Evolutionary conservation across 768 basidiomycete genomes (phyloP).

Genomic region (Rhizopogon vinicolor): DNA sequence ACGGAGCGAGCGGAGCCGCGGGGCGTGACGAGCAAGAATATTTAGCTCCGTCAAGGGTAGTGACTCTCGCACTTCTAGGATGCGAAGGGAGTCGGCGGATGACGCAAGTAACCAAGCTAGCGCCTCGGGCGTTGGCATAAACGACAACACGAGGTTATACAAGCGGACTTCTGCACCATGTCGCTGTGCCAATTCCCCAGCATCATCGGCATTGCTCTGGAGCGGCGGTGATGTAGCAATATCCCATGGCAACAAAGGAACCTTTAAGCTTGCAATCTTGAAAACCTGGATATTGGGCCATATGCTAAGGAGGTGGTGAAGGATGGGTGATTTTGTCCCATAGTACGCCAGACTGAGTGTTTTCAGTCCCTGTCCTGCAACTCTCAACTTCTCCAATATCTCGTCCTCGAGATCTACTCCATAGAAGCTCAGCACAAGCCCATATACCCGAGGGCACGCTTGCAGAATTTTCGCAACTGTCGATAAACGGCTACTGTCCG

Average conservation of each 20-base stretch:
- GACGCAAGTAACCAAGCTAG: conserved; percentile 36
- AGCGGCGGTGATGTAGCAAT: conserved; percentile 9
- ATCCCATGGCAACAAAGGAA: conserved; percentile 27
- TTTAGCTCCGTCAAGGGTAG: conserved; percentile 6
- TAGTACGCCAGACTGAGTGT: conserved; percentile 28
- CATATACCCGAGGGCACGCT: conserved; percentile 29
- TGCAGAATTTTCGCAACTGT: conserved; percentile 15
- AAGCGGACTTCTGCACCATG: conserved; percentile 18
- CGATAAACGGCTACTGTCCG: too few relatives aligned
- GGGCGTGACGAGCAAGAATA: conserved; percentile 25
- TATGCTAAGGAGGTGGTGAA: conserved; percentile 38
- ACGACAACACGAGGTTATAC: conserved; percentile 37
- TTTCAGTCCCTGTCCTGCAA: conserved; percentile 21
- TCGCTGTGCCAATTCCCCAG: background rate
- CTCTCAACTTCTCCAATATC: conserved; percentile 19
- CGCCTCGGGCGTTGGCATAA: conserved; percentile 24
- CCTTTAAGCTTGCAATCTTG: conserved; percentile 32
- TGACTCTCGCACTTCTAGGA: conserved; percentile 36
- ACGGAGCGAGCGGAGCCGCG: conserved; percentile 37
- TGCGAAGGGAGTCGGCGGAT: conserved; percentile 30
- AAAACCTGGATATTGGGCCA: conserved; percentile 37
- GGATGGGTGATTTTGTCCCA: conserved; percentile 38
- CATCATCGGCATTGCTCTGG: background rate
- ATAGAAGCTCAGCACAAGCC: conserved; percentile 21
- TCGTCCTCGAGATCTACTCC: conserved; percentile 20